A percentile compares a stretch with the other conserved stretches of the same genome.
phyloP scores from a whole-genome alignment of 495 filamentous ascomycete genomes.

The Hyaloscypha bicolor region DNA sequence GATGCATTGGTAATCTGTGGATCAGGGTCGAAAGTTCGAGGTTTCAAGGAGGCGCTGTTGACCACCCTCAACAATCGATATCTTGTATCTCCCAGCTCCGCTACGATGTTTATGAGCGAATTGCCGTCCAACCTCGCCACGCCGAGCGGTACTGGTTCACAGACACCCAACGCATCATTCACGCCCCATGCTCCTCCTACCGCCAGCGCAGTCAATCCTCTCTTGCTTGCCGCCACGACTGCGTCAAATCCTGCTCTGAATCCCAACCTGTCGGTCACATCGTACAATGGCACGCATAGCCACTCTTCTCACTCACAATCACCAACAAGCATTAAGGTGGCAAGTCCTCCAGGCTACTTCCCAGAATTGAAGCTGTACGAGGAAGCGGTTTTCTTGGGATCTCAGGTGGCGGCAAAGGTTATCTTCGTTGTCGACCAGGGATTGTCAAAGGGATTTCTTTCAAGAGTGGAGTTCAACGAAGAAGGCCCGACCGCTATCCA shows the following conservation, averaged over 20 bases:
- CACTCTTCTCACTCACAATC: constrained; percentile 86
- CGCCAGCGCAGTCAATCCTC: constrained; percentile 75
- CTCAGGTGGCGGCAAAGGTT: constrained; percentile 48
- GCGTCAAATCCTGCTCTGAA: constrained; percentile 58
- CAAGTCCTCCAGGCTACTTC: constrained; percentile 83
- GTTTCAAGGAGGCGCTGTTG: constrained; percentile 87
- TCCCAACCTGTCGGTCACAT: constrained; percentile 29
- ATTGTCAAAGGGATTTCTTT: constrained; percentile 71
- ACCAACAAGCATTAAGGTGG: constrained; percentile 79
- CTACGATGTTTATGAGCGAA: constrained; percentile 96
- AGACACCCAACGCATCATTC: constrained; percentile 74
- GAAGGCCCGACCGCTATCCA: constrained; percentile 72
- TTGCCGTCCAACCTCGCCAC: constrained; percentile 89
- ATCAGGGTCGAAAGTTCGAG: constrained; percentile 81
- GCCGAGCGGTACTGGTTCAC: constrained; percentile 85
- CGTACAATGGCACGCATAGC: constrained; percentile 39
- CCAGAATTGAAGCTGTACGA: constrained; percentile 90
- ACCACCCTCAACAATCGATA: constrained; percentile 78
- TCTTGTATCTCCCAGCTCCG: constrained; percentile 83
- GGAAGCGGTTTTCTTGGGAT: constrained; percentile 74
- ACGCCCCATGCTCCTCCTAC: constrained; percentile 50
- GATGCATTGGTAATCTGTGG: constrained; percentile 86
- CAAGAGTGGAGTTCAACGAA: constrained; percentile 76
- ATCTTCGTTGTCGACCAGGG: constrained; percentile 68
- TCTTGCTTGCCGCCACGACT: constrained; percentile 90